phyloP scores from a whole-genome alignment of 176 grass and related monocot species.

The Rhynchospora pubera region DNA sequence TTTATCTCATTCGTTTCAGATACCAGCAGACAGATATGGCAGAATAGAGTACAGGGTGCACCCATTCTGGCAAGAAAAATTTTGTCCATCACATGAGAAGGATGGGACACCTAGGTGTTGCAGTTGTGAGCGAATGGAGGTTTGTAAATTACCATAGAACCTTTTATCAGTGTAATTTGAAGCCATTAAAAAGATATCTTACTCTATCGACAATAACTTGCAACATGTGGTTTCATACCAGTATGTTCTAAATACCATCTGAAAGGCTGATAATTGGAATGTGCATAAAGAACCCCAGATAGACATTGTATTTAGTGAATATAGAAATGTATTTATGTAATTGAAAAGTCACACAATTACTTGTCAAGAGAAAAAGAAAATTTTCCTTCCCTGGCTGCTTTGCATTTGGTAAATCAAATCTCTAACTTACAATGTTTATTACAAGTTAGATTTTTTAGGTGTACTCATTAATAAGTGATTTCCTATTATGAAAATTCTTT shows the following conservation, averaged over 20 bases:
- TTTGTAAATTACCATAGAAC: constrained; percentile 1
- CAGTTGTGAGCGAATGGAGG: constrained; percentile 84
- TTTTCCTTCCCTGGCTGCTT: background rate
- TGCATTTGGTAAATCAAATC: background rate
- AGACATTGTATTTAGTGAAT: background rate
- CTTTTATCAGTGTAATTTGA: background rate
- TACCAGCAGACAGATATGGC: constrained; percentile 49
- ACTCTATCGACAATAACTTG: background rate
- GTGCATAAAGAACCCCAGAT: too few species aligned
- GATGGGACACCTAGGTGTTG: constrained; percentile 73
- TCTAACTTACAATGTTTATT: background rate
- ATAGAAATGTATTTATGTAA: background rate
- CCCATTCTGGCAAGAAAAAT: constrained; percentile 81
- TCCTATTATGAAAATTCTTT: background rate
- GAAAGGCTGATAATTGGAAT: too few species aligned
- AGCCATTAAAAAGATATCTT: background rate
- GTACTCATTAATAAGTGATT: background rate
- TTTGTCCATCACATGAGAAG: constrained; percentile 69
- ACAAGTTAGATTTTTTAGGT: background rate
- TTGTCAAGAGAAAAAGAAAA: background rate
- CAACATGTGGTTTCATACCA: background rate
- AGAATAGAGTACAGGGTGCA: constrained; percentile 59
- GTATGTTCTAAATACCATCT: background rate
- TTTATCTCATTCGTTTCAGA: constrained; percentile 41
- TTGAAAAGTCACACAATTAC: background rate